Evolutionary conservation across 805 yeast genomes (phyloP).

Genomic region (Saccharomyces jurei): DNA sequence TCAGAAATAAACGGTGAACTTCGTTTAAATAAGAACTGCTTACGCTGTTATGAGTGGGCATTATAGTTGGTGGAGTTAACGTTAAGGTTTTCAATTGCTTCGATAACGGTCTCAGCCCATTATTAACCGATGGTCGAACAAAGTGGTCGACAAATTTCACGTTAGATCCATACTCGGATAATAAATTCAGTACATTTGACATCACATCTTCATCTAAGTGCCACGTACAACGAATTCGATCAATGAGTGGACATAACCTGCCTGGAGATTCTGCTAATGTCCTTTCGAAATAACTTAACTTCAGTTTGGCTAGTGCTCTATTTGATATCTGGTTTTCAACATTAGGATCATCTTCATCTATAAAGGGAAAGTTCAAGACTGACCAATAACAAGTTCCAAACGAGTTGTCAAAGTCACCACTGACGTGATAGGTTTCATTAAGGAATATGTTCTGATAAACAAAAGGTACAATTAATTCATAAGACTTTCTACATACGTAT

Average conservation of each 20-base stretch:
- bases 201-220: slow-evolving; percentile 17
- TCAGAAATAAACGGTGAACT: slow-evolving; percentile 6
- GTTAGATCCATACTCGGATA: slow-evolving; percentile 13
- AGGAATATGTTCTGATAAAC: slow-evolving; percentile 21
- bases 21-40: slow-evolving; percentile 10
- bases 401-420: slow-evolving; percentile 19
- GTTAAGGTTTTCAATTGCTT: slow-evolving; percentile 15
- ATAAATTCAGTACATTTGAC: slow-evolving; percentile 10
- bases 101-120: slow-evolving; percentile 9
- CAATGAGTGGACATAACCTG: slow-evolving; percentile 16
- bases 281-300: slow-evolving; percentile 16
- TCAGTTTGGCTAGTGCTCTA: slow-evolving; percentile 6
- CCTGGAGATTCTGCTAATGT: slow-evolving; percentile 14
- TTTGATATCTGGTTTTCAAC: not conserved
- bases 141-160: slow-evolving; percentile 20
- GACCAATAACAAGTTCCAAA: slow-evolving; percentile 26
- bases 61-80: slow-evolving; percentile 19
- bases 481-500: slow-evolving; percentile 15
- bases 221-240: slow-evolving; percentile 26
- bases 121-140: slow-evolving; percentile 13
- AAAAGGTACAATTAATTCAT: slow-evolving; percentile 11
- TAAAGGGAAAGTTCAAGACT: slow-evolving; percentile 11
- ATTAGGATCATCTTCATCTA: slow-evolving; percentile 2
- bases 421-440: slow-evolving; percentile 20
- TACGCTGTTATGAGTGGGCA: slow-evolving; percentile 16